These are phyloP conservation scores for Diversispora epigaea DNA, from an alignment of 192 early-diverging fungal species.

Conservation along the genomic window DNA sequence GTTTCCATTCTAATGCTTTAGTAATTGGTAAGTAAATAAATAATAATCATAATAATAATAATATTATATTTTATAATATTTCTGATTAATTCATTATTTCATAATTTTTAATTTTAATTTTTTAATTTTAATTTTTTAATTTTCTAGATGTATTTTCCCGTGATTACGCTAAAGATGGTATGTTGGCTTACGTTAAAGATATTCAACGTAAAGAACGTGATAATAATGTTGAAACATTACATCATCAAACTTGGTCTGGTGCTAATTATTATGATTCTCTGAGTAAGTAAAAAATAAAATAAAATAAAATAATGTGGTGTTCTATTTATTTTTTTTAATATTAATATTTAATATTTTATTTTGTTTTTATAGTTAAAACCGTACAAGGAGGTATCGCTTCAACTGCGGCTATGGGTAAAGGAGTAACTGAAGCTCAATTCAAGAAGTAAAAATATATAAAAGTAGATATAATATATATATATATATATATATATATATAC, in stretches of 20 bases:
- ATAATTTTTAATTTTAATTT: background rate
- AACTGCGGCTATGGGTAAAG: conserved; percentile 94
- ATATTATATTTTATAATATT: background rate
- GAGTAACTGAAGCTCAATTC: conserved; percentile 86
- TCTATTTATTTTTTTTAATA: conserved; percentile 19
- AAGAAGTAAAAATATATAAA: background rate
- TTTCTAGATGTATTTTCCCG: conserved; percentile 70
- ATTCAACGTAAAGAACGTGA: conserved; percentile 91
- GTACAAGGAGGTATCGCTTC: conserved; percentile 91
- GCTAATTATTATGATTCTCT: conserved; percentile 87
- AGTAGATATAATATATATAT: too few relatives aligned
- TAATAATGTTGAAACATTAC: conserved; percentile 87
- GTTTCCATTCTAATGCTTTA: conserved; percentile 90
- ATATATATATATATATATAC: too few relatives aligned
- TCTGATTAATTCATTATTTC: background rate
- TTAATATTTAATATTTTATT: conserved; percentile 57
- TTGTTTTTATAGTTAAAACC: conserved; percentile 61
- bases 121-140: background rate
- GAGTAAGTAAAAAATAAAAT: conserved; percentile 35
- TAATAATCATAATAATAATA: too few relatives aligned
- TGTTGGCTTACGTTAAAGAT: conserved; percentile 91
- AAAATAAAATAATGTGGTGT: background rate
- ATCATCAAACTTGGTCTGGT: conserved; percentile 94
- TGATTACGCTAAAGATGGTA: conserved; percentile 82
- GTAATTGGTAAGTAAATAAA: conserved; percentile 55